Conservation (phyloP, 75 land plant species). For the Pseudotsuga menziesii region DNA sequence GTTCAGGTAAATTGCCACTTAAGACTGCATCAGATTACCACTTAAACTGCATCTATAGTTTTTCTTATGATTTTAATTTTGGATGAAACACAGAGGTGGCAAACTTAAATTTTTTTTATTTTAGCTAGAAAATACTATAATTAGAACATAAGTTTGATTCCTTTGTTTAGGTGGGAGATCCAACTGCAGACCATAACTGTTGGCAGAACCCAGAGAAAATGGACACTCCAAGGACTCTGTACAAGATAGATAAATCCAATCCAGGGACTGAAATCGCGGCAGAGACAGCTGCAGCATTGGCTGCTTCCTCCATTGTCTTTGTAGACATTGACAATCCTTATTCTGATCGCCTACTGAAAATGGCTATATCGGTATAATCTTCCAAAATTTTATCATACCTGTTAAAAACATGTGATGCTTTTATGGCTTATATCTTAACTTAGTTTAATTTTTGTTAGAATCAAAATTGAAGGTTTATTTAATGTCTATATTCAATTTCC, state of each 20-base stretch:
- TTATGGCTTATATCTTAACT: background rate
- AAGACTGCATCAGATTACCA: no score
- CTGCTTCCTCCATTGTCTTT: slow-evolving; percentile 82
- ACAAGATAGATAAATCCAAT: slow-evolving; percentile 12
- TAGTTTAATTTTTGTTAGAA: background rate
- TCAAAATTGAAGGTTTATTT: background rate
- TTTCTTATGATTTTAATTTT: no score
- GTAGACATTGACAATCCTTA: slow-evolving; percentile 33
- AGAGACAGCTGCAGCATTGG: slow-evolving; percentile 90
- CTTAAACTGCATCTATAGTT: no score
- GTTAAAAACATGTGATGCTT: background rate
- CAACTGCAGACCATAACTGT: slow-evolving; percentile 31
- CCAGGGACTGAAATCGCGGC: slow-evolving; percentile 43
- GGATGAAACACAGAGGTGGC: no score
- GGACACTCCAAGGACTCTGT: slow-evolving; percentile 35
- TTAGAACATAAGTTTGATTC: background rate
- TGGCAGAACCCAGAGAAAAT: slow-evolving; percentile 52
- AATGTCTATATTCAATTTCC: background rate
- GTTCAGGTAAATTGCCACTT: slow-evolving; percentile 29
- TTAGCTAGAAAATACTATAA: background rate
- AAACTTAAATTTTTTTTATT: no score
- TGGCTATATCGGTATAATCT: slow-evolving; percentile 53
- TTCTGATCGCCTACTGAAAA: slow-evolving; percentile 60
- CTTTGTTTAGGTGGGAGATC: slow-evolving; percentile 27
- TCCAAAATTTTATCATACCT: background rate